These are phyloP conservation scores for Podaxis mareebaensis DNA, from an alignment of 768 basidiomycete genomes.

Conservation along the genomic window DNA sequence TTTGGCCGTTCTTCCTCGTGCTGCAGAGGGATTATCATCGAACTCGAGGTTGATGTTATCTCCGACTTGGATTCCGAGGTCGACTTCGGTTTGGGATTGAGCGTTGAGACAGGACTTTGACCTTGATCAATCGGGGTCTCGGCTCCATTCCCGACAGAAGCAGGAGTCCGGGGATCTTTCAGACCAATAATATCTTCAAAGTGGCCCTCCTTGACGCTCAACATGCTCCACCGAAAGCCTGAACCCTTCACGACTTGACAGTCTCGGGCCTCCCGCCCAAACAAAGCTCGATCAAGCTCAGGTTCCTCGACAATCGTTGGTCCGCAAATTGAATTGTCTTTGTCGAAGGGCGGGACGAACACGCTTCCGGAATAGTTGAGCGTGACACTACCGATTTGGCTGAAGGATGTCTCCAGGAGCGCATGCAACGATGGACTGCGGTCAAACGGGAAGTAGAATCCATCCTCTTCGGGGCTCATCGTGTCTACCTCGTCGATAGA, in stretches of 20 bases:
- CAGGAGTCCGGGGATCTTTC: neutral
- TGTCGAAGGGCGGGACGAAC: neutral
- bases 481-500: neutral
- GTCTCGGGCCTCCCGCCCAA: neutral
- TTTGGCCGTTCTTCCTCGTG: neutral
- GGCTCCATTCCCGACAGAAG: no score
- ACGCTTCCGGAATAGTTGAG: neutral
- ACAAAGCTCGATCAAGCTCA: neutral
- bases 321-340: neutral
- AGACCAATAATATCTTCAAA: neutral
- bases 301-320: neutral
- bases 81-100: neutral
- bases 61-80: neutral
- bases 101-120: no score
- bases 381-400: neutral
- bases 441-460: neutral
- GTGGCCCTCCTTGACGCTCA: neutral
- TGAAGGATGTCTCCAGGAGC: neutral
- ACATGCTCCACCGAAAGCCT: conserved; percentile 6
- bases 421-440: neutral
- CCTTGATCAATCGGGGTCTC: no score
- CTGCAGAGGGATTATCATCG: neutral
- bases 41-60: neutral
- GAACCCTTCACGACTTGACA: neutral
- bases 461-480: neutral